Conservation (phyloP, 106 monocot genomes). For the Triglochin maritima region DNA sequence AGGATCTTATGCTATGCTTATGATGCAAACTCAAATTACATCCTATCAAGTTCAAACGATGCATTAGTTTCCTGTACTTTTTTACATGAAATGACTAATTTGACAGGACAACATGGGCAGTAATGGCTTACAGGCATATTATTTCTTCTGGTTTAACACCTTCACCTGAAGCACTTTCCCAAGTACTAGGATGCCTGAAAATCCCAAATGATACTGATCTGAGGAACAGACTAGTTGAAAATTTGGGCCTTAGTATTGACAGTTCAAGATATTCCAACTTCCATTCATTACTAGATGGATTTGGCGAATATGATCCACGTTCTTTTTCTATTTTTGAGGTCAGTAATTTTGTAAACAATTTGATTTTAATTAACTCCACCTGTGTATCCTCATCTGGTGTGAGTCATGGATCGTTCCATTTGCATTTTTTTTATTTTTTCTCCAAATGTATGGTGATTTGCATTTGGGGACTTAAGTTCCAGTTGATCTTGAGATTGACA, state of each 20-base stretch:
- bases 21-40: no score
- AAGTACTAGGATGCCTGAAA: slow-evolving; percentile 89
- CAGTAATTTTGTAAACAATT: neutral
- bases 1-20: no score
- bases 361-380: no score
- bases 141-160: slow-evolving; percentile 70
- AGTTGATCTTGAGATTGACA: no score
- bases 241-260: slow-evolving; percentile 44
- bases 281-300: slow-evolving; percentile 74
- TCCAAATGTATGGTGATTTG: neutral
- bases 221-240: slow-evolving; percentile 59
- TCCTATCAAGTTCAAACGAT: no score
- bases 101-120: slow-evolving; percentile 73
- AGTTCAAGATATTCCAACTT: slow-evolving; percentile 36
- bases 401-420: no score
- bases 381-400: no score
- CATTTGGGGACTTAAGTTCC: no score
- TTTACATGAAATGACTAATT: neutral
- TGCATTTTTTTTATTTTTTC: no score
- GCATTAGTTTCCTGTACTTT: no score
- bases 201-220: slow-evolving; percentile 50
- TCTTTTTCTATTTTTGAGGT: slow-evolving; percentile 76
- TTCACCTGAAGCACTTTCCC: slow-evolving; percentile 68
- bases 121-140: slow-evolving; percentile 60
- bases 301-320: slow-evolving; percentile 83